These are phyloP conservation scores for Patellifolia procumbens DNA, from an alignment of 179 eudicot species.

Conservation along the genomic window DNA sequence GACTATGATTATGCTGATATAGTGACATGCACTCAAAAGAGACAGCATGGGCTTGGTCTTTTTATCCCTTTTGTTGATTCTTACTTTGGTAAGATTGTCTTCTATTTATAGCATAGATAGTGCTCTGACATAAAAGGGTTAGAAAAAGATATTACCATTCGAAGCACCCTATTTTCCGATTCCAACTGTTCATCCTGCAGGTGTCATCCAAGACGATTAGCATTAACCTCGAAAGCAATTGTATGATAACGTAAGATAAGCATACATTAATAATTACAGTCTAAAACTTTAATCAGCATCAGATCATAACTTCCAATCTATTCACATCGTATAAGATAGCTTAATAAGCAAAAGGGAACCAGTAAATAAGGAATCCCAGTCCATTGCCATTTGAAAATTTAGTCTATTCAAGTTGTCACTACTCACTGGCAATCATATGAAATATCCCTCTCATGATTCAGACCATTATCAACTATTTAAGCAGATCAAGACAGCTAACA, in stretches of 20 bases:
- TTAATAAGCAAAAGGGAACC: not conserved
- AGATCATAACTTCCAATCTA: not conserved
- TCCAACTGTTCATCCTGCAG: slow-evolving; percentile 63
- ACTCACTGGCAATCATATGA: too few species aligned
- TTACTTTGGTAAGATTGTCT: not conserved
- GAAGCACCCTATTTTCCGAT: slow-evolving; percentile 73
- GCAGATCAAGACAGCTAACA: too few species aligned
- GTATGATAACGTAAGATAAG: not conserved
- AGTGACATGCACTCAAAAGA: not conserved
- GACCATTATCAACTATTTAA: too few species aligned
- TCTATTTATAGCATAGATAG: too few species aligned
- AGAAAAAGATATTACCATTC: slow-evolving; percentile 53
- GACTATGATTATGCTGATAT: slow-evolving; percentile 2
- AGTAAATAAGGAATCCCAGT: not conserved
- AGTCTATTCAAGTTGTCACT: too few species aligned
- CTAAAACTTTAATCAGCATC: not conserved
- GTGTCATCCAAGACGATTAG: slow-evolving; percentile 15
- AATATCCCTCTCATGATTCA: too few species aligned
- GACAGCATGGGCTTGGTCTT: too few species aligned
- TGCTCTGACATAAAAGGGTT: too few species aligned
- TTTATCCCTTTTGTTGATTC: not conserved
- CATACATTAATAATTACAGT: not conserved
- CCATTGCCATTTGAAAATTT: not conserved
- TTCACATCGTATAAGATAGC: not conserved
- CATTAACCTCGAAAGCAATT: not conserved